Evolutionary conservation across 495 filamentous ascomycete genomes (phyloP), one percentile per base, ranked within the genome.

Genomic region (Penicillium crystallinum): DNA sequence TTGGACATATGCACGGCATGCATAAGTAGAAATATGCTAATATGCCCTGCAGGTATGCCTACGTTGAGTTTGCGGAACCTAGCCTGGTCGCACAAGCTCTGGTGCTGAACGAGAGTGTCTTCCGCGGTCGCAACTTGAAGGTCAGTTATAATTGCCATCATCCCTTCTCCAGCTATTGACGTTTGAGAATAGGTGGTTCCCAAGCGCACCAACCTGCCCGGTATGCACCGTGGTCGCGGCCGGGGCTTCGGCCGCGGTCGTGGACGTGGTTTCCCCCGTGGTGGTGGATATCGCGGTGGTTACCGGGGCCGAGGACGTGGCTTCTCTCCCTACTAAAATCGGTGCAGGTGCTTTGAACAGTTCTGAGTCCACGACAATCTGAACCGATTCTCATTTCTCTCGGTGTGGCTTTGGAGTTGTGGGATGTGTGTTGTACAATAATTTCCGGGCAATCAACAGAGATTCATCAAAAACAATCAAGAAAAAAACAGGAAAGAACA

Each of bases 61-160:
- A 99, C 71, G 95, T 99, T 50, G 95, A 99, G 69, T 99, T 99
- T 62, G 86, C 90, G 15, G 95, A 99, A 70, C 93, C 95, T 25
- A 89, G 84, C 67, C 78, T 96, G 27, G 91, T 99, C 49, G 88
- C 89, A 21, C 88, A 95, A 67, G 95, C 95, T 11, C 80, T 99
- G 44, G 90, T 96, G 15, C 74, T 99, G 56, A 97, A 99, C 63
- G 95, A 97, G 68, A 97, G 91, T 69, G 82, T 95, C 53, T 96
- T 99, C 71, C 89, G 91, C 55, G 93, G 91, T 45, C 82, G 95
- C 54, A 92, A 90, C 62, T 80, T 99, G 58, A 97, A 99, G 85
- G 95, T 90, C 59, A 58, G 73, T 39, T 30, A 29, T 14, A 30
- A 5, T 30, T 50, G 19, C 10, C 29, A 40, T 30, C 14, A 12